These are phyloP conservation scores for Amanita muscaria DNA, from an alignment of 768 basidiomycete species.

Conservation along the genomic window DNA sequence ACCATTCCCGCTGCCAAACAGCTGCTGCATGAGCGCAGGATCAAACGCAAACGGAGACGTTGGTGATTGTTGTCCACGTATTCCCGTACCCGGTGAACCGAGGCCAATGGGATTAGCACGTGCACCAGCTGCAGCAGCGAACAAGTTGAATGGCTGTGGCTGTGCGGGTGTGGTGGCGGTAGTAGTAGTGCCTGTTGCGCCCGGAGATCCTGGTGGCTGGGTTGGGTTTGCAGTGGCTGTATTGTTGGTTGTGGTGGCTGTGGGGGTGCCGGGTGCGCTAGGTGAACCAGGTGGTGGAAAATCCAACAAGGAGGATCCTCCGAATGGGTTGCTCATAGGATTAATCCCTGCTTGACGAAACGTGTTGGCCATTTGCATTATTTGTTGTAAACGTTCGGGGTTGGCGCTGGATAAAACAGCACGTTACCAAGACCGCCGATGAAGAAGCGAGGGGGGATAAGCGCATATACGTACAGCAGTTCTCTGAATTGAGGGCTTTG, in stretches of 20 bases:
- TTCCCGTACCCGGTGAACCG: conserved; percentile 16
- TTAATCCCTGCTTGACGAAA: conserved; percentile 35
- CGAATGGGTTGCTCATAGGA: conserved; percentile 17
- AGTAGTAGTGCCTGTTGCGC: not conserved
- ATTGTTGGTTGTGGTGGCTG: conserved; percentile 18
- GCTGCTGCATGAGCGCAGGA: conserved; percentile 37
- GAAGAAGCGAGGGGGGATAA: not conserved
- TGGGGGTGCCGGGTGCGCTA: conserved; percentile 52
- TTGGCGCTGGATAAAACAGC: conserved; percentile 41
- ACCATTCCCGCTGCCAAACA: conserved; percentile 25
- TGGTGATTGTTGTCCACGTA: conserved; percentile 15
- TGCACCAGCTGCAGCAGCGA: conserved; percentile 17
- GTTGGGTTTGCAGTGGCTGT: conserved; percentile 17
- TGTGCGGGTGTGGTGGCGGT: conserved; percentile 6
- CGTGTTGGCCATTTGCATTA: conserved; percentile 65
- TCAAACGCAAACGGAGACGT: conserved; percentile 29
- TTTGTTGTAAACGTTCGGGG: conserved; percentile 64
- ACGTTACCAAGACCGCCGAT: not conserved
- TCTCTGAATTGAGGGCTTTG: conserved; percentile 67
- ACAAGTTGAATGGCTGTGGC: conserved; percentile 15
- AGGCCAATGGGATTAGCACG: no score
- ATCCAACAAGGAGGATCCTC: conserved; percentile 13
- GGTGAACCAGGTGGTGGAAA: no score
- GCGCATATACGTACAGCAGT: conserved; percentile 54
- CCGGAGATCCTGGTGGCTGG: conserved; percentile 12